These are phyloP conservation scores for Synchytrium microbalum DNA, from an alignment of 371 early-diverging fungal species.

Conservation along the genomic window DNA sequence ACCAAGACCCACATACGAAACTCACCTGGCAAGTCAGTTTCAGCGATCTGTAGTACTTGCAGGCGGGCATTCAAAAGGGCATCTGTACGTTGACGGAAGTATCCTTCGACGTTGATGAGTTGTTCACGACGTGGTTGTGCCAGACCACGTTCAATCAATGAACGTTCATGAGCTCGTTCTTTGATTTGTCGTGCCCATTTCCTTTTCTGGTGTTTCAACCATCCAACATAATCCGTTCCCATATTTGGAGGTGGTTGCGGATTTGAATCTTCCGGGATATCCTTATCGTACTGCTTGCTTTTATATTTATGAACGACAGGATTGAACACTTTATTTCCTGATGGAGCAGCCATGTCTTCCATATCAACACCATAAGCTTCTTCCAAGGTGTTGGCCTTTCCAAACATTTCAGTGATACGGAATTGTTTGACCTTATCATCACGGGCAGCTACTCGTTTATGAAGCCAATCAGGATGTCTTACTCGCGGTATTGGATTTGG, in stretches of 20 bases:
- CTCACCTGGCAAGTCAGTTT: constrained; percentile 74
- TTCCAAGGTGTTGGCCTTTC: constrained; percentile 6
- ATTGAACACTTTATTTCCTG: constrained; percentile 7
- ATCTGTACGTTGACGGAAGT: constrained; percentile 50
- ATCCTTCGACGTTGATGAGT: constrained; percentile 24
- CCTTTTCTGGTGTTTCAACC: constrained; percentile 61
- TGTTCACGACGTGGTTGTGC: background rate
- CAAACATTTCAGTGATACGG: constrained; percentile 80
- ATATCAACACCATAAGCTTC: constrained; percentile 35
- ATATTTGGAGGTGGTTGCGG: background rate
- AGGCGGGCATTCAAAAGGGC: constrained; percentile 54
- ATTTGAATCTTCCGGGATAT: constrained; percentile 4
- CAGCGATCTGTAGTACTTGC: constrained; percentile 79
- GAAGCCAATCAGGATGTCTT: constrained; percentile 91
- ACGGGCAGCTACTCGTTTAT: constrained; percentile 60
- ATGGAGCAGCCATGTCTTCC: constrained; percentile 42
- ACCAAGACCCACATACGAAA: constrained; percentile 76
- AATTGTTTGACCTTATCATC: constrained; percentile 75
- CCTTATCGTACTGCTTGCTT: constrained; percentile 4
- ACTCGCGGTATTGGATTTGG: constrained; percentile 91
- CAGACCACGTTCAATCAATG: background rate
- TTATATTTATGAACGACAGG: constrained; percentile 11
- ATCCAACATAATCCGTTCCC: constrained; percentile 43
- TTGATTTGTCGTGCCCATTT: constrained; percentile 55
- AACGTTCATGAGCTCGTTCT: constrained; percentile 3